Percentiles rank a stretch among this genome's conserved stretches.
These are phyloP conservation scores for Rhododendron henanense DNA, from an alignment of 148 eudicot species.

Conservation along the genomic window DNA sequence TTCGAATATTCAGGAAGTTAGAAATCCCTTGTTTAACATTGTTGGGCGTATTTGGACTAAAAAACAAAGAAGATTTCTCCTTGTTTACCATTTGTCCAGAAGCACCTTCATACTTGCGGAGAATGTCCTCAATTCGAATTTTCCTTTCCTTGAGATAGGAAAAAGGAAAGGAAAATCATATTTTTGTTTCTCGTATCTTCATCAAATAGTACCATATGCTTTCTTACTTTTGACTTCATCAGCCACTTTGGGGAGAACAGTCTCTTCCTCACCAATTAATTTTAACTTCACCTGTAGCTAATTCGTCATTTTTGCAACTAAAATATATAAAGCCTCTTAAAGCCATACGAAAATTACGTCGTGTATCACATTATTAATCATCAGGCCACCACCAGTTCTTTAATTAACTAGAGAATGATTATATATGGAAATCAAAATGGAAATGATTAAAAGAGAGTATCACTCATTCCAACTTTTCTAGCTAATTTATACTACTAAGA, in stretches of 20 bases:
- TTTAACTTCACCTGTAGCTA: neutral
- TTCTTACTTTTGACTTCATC: neutral
- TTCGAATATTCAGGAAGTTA: too few relatives aligned
- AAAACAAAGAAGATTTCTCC: too few relatives aligned
- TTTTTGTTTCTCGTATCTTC: neutral
- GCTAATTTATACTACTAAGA: neutral
- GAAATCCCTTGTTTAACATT: too few relatives aligned
- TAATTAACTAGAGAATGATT: neutral
- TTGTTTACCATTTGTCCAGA: too few relatives aligned
- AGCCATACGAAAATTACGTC: neutral
- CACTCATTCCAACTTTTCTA: neutral
- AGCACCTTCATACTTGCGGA: too few relatives aligned
- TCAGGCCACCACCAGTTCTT: neutral
- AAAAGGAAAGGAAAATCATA: neutral
- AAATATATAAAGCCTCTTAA: neutral
- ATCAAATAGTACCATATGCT: neutral
- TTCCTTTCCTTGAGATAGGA: neutral
- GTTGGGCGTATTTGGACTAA: too few relatives aligned
- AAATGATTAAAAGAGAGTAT: neutral
- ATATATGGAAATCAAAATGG: neutral
- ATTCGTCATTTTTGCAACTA: neutral
- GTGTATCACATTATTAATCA: neutral
- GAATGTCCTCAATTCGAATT: too few relatives aligned
- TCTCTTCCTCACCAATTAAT: neutral
- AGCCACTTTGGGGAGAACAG: neutral